Evolutionary conservation across 805 yeast genomes (phyloP).

Genomic region (Saturnispora ahearnii): DNA sequence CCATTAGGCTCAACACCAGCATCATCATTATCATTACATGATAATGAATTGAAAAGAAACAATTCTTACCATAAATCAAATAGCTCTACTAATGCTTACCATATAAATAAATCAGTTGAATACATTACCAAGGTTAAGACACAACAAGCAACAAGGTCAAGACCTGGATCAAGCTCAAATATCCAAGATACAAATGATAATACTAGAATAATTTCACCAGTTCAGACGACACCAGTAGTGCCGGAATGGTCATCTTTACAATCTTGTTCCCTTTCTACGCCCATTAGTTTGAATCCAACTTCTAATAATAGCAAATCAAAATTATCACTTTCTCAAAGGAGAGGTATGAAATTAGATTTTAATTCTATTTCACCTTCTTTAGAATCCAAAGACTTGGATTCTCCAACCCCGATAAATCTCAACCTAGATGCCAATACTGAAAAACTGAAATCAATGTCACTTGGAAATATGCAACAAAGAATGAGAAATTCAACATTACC

Average conservation of each 20-base stretch:
- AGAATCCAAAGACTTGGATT: not conserved
- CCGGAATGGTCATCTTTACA: not conserved
- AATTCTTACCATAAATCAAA: conserved; percentile 4
- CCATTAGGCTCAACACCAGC: not conserved
- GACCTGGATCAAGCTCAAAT: not conserved
- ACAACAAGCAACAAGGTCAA: conserved; percentile 1
- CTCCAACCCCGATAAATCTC: not conserved
- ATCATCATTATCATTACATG: not conserved
- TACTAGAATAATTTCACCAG: not conserved
- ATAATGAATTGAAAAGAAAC: conserved; percentile 1
- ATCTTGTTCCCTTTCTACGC: not conserved
- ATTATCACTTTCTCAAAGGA: conserved; percentile 42
- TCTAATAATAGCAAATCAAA: conserved; percentile 19
- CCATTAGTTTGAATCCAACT: not conserved
- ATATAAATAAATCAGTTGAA: conserved; percentile 7
- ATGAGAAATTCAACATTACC: conserved; percentile 21
- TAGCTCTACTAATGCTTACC: not conserved
- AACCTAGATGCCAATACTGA: not conserved
- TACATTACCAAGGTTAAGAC: conserved; percentile 4
- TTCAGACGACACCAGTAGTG: not conserved
- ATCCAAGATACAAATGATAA: not conserved
- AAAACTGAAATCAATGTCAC: conserved; percentile 1
- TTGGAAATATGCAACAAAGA: conserved; percentile 9
- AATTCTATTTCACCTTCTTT: conserved; percentile 8
- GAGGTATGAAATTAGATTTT: conserved; percentile 45